A percentile compares a stretch with the other conserved stretches of the same genome.
These are phyloP conservation scores for Plectranthus barbatus DNA, from an alignment of 257 asterid genomes.

Conservation along the genomic window DNA sequence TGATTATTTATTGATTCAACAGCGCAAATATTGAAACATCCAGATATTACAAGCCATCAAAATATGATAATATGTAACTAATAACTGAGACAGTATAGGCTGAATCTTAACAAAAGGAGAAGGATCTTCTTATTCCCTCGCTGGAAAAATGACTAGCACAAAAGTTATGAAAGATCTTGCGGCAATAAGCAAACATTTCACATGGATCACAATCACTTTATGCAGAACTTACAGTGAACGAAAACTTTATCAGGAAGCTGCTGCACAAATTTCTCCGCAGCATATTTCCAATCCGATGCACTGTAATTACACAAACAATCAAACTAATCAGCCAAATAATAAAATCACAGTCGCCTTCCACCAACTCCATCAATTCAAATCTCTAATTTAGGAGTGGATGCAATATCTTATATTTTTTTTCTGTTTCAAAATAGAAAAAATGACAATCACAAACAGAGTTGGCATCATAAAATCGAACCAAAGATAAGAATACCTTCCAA, in stretches of 20 bases:
- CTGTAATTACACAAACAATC: constrained; percentile 32
- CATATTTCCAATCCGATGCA: constrained; percentile 81
- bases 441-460: background rate
- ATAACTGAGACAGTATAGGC: background rate
- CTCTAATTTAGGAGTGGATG: background rate
- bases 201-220: background rate
- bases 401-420: too few species aligned
- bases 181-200: background rate
- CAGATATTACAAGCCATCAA: background rate
- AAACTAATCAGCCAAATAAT: background rate
- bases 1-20: background rate
- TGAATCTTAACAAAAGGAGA: background rate
- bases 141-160: background rate
- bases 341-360: background rate
- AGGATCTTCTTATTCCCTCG: background rate
- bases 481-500: constrained; percentile 59
- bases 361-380: background rate
- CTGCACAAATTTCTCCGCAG: constrained; percentile 73
- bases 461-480: background rate
- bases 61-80: background rate
- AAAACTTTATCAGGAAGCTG: constrained; percentile 76
- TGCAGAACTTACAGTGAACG: constrained; percentile 70
- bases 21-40: background rate
- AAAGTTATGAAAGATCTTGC: background rate
- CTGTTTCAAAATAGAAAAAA: background rate